Conservation (phyloP, 768 basidiomycete species). For the Coprinopsis marcescibilis region DNA sequence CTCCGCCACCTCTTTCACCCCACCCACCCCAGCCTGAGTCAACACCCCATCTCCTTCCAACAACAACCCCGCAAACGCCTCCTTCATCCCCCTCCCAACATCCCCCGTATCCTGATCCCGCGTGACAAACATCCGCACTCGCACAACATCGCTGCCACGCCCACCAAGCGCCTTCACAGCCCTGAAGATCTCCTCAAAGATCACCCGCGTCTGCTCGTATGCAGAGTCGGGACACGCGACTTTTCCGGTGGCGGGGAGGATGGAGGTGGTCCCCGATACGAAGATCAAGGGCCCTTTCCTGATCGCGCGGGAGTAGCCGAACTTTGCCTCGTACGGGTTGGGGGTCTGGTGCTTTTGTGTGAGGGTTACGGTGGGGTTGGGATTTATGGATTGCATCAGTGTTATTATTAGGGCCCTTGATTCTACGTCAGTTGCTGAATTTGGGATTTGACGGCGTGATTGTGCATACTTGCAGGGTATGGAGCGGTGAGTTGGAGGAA, state of each 20-base stretch:
- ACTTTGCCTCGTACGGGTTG: constrained; percentile 46
- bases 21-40: too few species aligned
- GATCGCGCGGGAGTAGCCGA: constrained; percentile 48
- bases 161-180: constrained; percentile 42
- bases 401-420: too few species aligned
- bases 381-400: too few species aligned
- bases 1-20: constrained; percentile 35
- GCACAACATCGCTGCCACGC: constrained; percentile 35
- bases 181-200: constrained; percentile 38
- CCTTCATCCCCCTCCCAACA: constrained; percentile 36
- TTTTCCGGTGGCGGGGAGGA: not conserved
- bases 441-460: too few species aligned
- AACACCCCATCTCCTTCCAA: too few species aligned
- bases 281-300: constrained; percentile 38
- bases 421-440: too few species aligned
- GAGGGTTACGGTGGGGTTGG: too few species aligned
- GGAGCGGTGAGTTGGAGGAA: too few species aligned
- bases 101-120: constrained; percentile 32
- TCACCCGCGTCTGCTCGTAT: constrained; percentile 37
- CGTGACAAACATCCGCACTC: constrained; percentile 46
- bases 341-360: constrained; percentile 26
- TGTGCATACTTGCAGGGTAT: too few species aligned
- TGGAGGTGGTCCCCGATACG: constrained; percentile 3
- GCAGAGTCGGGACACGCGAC: constrained; percentile 39
- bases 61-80: too few species aligned